phyloP scores from a whole-genome alignment of 208 protist species.

The Kentomonas sorsogonicus region DNA sequence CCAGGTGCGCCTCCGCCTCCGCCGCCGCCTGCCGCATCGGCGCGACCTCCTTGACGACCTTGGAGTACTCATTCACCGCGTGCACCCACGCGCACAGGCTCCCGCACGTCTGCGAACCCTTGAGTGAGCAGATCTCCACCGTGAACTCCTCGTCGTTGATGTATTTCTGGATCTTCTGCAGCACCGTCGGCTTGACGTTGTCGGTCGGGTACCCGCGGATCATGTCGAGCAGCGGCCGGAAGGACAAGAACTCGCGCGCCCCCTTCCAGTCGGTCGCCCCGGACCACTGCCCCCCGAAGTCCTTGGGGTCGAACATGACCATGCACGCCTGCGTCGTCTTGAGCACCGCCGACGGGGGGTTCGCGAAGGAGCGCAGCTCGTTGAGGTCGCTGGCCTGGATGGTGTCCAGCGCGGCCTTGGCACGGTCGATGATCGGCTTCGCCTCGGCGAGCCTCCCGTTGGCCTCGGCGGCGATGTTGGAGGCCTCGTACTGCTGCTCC shows the following conservation, averaged over 20 bases:
- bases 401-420: constrained; percentile 91
- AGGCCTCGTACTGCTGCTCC: constrained; percentile 78
- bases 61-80: constrained; percentile 94
- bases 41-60: constrained; percentile 94
- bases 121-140: constrained; percentile 86
- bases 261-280: constrained; percentile 88
- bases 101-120: constrained; percentile 93
- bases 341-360: constrained; percentile 93
- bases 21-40: constrained; percentile 91
- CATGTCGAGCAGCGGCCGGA: constrained; percentile 91
- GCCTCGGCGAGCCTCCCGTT: constrained; percentile 91
- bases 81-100: constrained; percentile 95
- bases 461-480: constrained; percentile 83
- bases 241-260: constrained; percentile 87
- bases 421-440: constrained; percentile 89
- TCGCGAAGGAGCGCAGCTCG: constrained; percentile 92
- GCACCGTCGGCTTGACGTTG: constrained; percentile 85
- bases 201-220: constrained; percentile 95
- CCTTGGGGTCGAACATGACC: constrained; percentile 93
- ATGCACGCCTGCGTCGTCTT: constrained; percentile 95
- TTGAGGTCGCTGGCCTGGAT: constrained; percentile 94
- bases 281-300: constrained; percentile 83
- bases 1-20: constrained; percentile 86
- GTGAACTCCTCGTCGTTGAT: constrained; percentile 94
- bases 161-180: constrained; percentile 92